Conservation (phyloP, 176 grass and related monocot species). For the Musa itinerans region DNA sequence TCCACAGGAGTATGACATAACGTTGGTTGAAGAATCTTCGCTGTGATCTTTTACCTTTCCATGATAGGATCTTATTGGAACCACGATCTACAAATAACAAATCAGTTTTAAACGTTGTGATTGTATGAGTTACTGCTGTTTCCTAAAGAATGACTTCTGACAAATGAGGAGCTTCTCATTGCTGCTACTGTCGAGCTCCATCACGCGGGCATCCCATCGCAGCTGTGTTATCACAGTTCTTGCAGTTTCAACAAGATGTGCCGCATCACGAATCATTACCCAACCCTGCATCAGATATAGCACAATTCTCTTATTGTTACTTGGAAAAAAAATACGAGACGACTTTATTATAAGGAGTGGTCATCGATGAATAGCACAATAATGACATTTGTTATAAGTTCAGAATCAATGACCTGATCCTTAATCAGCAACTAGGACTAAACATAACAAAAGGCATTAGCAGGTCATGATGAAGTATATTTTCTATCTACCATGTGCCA, state of each 20-base stretch:
- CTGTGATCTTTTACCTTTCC: conserved; percentile 13
- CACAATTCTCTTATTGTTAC: too few relatives aligned
- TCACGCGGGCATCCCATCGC: conserved; percentile 76
- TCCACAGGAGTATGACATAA: conserved; percentile 43
- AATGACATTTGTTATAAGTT: too few relatives aligned
- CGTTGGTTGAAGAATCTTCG: conserved; percentile 21
- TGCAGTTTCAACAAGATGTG: conserved; percentile 62
- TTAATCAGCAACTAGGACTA: too few relatives aligned
- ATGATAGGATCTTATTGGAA: background rate
- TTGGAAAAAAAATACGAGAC: too few relatives aligned
- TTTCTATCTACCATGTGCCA: too few relatives aligned
- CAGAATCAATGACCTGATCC: too few relatives aligned
- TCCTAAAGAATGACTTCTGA: conserved; percentile 88
- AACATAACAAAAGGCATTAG: too few relatives aligned
- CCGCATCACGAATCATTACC: conserved; percentile 66
- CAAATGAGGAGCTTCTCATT: conserved; percentile 88
- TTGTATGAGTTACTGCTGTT: conserved; percentile 28
- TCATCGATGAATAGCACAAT: too few relatives aligned
- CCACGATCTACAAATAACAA: background rate
- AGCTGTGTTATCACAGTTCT: conserved; percentile 70
- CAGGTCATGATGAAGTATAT: too few relatives aligned
- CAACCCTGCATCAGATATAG: conserved; percentile 46
- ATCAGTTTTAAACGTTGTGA: conserved; percentile 3
- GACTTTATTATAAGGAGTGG: too few relatives aligned
- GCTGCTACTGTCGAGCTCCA: conserved; percentile 74